phyloP scores from a whole-genome alignment of 192 early-diverging fungal genomes.

The Coemansia umbellata region DNA sequence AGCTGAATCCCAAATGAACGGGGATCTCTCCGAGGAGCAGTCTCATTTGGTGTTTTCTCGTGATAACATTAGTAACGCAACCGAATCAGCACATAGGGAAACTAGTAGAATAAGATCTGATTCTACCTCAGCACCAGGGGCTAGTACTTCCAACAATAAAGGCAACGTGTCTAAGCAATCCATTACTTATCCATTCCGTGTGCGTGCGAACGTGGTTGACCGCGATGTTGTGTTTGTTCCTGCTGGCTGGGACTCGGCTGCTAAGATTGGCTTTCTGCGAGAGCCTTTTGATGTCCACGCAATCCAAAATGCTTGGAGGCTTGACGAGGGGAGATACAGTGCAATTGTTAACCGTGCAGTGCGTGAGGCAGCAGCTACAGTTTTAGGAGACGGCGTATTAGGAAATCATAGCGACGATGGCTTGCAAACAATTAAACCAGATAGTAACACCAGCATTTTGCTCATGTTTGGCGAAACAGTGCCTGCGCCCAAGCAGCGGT shows the following conservation, averaged over 20 bases:
- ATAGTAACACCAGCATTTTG: slow-evolving; percentile 14
- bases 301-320: slow-evolving; percentile 59
- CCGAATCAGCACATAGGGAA: not conserved
- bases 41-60: not conserved
- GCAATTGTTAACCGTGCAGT: slow-evolving; percentile 25
- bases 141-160: not conserved
- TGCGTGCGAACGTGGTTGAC: slow-evolving; percentile 79
- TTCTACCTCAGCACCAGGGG: not conserved
- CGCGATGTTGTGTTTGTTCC: slow-evolving; percentile 86
- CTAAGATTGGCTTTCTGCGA: slow-evolving; percentile 74
- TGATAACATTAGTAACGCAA: not conserved
- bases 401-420: not conserved
- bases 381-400: not conserved
- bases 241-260: slow-evolving; percentile 89
- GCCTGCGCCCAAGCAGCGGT: slow-evolving; percentile 56
- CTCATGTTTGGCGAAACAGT: slow-evolving; percentile 34
- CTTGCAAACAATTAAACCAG: no score
- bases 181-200: slow-evolving; percentile 56
- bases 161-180: not conserved
- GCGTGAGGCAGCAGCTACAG: not conserved
- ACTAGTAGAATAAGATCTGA: not conserved
- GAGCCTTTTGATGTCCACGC: slow-evolving; percentile 70
- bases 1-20: slow-evolving; percentile 2
- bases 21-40: slow-evolving; percentile 4
- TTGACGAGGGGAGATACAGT: slow-evolving; percentile 51